These are phyloP conservation scores for Takashimella koratensis DNA, from an alignment of 1,284 basidiomycete species.

Conservation along the genomic window DNA sequence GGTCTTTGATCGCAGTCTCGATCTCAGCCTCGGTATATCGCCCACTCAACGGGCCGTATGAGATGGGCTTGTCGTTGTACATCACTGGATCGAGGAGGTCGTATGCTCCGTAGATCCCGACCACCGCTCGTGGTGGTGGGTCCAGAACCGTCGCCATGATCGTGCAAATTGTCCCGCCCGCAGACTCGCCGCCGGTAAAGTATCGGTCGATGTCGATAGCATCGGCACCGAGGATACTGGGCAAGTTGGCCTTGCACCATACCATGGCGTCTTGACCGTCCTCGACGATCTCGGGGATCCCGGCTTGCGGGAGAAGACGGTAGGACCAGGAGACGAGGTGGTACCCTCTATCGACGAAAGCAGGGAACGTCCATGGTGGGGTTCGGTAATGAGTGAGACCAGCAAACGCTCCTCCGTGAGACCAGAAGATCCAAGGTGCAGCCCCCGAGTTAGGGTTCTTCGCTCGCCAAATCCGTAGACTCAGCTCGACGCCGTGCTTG, in stretches of 20 bases:
- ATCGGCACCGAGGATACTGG: not conserved
- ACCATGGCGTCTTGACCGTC: constrained; percentile 11
- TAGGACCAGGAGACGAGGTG: constrained; percentile 16
- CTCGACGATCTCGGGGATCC: constrained; percentile 11
- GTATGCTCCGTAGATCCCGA: not conserved
- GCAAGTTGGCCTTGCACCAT: constrained; percentile 12
- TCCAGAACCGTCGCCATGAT: constrained; percentile 7
- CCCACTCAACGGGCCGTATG: not conserved
- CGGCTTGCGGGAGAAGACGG: constrained; percentile 14
- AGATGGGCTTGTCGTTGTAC: not conserved
- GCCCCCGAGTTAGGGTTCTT: no score
- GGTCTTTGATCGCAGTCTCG: constrained; percentile 8
- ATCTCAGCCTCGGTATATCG: constrained; percentile 17
- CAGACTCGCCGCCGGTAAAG: constrained; percentile 29
- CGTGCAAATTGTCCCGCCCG: constrained; percentile 26
- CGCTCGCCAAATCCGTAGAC: constrained; percentile 27
- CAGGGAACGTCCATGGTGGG: constrained; percentile 16
- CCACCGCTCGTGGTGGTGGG: constrained; percentile 11
- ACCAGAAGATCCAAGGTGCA: constrained; percentile 14
- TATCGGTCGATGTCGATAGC: constrained; percentile 21
- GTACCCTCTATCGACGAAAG: constrained; percentile 6
- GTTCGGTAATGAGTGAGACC: constrained; percentile 16
- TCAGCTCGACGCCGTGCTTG: constrained; percentile 22
- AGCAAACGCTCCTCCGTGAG: constrained; percentile 29
- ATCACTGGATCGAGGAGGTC: not conserved